Base-by-base conservation (phyloP, 306 rosid genomes). In the cucumber (Cucumis sativus) region DNA sequence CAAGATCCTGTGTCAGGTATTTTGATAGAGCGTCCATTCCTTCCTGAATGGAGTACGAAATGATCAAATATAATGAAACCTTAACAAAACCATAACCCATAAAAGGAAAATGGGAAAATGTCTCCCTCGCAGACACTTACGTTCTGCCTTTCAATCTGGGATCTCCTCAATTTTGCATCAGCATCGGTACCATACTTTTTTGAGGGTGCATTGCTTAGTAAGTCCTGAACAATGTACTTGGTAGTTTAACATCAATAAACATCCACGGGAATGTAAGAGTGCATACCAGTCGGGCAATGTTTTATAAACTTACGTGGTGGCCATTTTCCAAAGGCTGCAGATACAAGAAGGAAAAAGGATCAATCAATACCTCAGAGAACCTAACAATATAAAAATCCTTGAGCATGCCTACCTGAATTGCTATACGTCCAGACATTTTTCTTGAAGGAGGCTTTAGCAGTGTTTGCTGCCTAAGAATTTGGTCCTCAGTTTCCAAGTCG, bases 401-500 rank as follows among this genome's bases (percentile, higher is more conserved):
- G 49, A 41, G 64, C 57, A 74, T 28, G 43, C 79, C 79, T 88
- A 93, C 98, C 96, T 83, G 87, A 78, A 77, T 73, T 45, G 84
- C 41, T 33, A 78, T 84, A 76, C 80, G 89, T 56, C 78, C 96
- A 6, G 91, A 86, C 91, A 84, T 88, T 85, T 81, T 87, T 77
- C 37, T 85, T 20, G 96, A 85, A 75, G 96, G 57, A 77, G 97
- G 91, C 68, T 75, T 84, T 80, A 70, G 74, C 74, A 92, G 79
- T 63, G 97, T 45, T 79, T 95, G 92, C 84, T 90, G 89, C 77
- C 93, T 88, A 69, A 90, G 82, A 77, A 92, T 77, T 78, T 78
- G 97, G 82, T 91, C 96, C 89, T 90, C 96, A 8, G 91, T 80
- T 87, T 92, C 96, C 88, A 89, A 82, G 86, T 95, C 93, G 67